Percentiles rank a stretch among this genome's conserved stretches.
Conservation (phyloP, 1,284 basidiomycete genomes). For the Leccinum fuscescens region DNA sequence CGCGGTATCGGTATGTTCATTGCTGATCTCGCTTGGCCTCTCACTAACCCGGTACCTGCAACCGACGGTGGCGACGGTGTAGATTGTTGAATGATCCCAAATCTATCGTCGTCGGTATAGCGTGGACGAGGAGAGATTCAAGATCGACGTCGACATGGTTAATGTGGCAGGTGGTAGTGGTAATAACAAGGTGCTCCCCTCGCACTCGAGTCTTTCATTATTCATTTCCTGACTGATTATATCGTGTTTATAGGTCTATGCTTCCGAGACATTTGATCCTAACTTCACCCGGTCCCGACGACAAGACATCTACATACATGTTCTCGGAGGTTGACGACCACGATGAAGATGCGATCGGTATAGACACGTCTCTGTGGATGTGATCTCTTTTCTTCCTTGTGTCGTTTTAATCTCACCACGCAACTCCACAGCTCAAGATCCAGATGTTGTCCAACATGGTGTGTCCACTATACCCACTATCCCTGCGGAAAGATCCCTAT, state of each 20-base stretch:
- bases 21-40: neutral
- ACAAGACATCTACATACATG: too few species aligned
- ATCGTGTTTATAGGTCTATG: conserved; percentile 66
- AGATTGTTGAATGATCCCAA: conserved; percentile 66
- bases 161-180: conserved; percentile 59
- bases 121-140: conserved; percentile 78
- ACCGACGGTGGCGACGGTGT: neutral
- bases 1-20: conserved; percentile 61
- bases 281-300: conserved; percentile 29
- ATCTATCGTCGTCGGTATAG: conserved; percentile 80
- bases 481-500: conserved; percentile 17
- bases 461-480: neutral
- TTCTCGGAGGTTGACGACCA: too few species aligned
- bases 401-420: conserved; percentile 3
- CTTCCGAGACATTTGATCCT: conserved; percentile 57
- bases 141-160: conserved; percentile 67
- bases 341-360: conserved; percentile 31
- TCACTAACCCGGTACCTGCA: neutral
- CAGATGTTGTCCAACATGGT: neutral
- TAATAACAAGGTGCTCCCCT: conserved; percentile 59
- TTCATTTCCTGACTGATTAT: neutral
- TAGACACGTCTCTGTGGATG: conserved; percentile 48
- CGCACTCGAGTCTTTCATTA: conserved; percentile 16
- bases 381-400: conserved; percentile 7
- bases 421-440: conserved; percentile 33